Evolutionary conservation across 2,329 filamentous ascomycete species (phyloP).

Genomic region (Alternaria angustiovoidea): DNA sequence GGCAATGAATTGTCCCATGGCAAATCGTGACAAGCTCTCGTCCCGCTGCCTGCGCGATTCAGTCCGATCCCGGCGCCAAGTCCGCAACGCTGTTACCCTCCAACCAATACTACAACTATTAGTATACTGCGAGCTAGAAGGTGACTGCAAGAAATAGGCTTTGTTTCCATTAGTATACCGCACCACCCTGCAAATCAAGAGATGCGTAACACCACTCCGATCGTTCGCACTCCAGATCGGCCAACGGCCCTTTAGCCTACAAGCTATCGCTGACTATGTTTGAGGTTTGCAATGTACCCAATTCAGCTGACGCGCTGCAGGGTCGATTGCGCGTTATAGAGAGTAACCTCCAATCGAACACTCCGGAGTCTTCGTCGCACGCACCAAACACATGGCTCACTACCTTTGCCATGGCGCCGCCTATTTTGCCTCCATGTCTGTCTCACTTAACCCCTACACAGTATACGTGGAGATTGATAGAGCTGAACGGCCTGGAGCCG

Average conservation of each 20-base stretch:
- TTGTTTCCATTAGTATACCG: too few relatives aligned
- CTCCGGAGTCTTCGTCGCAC: background rate
- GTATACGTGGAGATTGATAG: background rate
- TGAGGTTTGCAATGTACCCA: background rate
- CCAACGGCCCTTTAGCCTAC: slow-evolving; percentile 2
- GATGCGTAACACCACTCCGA: too few relatives aligned
- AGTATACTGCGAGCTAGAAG: slow-evolving; percentile 3
- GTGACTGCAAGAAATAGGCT: too few relatives aligned
- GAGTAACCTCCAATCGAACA: background rate
- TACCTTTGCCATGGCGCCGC: slow-evolving; percentile 4
- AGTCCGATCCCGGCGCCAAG: slow-evolving; percentile 7
- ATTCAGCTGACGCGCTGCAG: slow-evolving; percentile 3
- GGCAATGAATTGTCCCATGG: slow-evolving; percentile 16
- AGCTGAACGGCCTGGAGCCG: background rate
- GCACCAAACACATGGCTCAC: background rate
- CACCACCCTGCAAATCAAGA: too few relatives aligned
- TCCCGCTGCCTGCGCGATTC: slow-evolving; percentile 22
- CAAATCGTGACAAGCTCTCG: slow-evolving; percentile 14
- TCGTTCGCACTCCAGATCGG: background rate
- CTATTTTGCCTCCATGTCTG: background rate
- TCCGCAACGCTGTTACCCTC: slow-evolving; percentile 1
- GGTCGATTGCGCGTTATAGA: background rate
- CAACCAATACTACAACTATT: slow-evolving; percentile 14
- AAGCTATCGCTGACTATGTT: background rate
- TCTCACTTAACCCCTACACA: background rate